phyloP scores from a whole-genome alignment of 306 rosid genomes.

The Quercus parvula region DNA sequence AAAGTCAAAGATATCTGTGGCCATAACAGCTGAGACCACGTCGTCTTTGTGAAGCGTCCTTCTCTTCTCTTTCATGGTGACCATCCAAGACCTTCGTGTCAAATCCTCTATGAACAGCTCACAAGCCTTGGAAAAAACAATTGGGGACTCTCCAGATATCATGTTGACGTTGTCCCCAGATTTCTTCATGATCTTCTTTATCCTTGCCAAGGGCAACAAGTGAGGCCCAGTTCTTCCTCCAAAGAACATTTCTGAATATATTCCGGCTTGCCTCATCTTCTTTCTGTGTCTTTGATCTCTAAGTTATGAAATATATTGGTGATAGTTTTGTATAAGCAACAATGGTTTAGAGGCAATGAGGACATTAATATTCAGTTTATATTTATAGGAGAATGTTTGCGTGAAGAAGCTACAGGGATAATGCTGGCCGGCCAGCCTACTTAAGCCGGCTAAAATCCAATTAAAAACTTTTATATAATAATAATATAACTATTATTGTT shows the following conservation, averaged over 20 bases:
- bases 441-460: too few relatives aligned
- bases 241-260: slow-evolving; percentile 50
- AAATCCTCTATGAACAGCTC: slow-evolving; percentile 67
- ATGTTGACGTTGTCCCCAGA: slow-evolving; percentile 65
- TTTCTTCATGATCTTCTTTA: slow-evolving; percentile 76
- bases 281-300: neutral
- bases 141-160: slow-evolving; percentile 74
- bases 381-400: too few relatives aligned
- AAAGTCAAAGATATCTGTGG: slow-evolving; percentile 70
- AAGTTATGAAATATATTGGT: too few relatives aligned
- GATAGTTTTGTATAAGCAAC: too few relatives aligned
- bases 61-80: slow-evolving; percentile 57
- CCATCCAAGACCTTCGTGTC: slow-evolving; percentile 61
- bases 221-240: slow-evolving; percentile 53
- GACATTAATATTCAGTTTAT: too few relatives aligned
- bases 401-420: too few relatives aligned
- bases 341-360: too few relatives aligned
- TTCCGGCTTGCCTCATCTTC: slow-evolving; percentile 72
- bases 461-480: too few relatives aligned
- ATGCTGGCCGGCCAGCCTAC: too few relatives aligned
- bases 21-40: slow-evolving; percentile 55
- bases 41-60: slow-evolving; percentile 68
- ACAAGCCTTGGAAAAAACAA: slow-evolving; percentile 76
- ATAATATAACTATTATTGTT: too few relatives aligned
- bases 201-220: slow-evolving; percentile 70